Evolutionary conservation across 2,329 filamentous ascomycete species (phyloP).

Genomic region (Calonectria hawksworthii): DNA sequence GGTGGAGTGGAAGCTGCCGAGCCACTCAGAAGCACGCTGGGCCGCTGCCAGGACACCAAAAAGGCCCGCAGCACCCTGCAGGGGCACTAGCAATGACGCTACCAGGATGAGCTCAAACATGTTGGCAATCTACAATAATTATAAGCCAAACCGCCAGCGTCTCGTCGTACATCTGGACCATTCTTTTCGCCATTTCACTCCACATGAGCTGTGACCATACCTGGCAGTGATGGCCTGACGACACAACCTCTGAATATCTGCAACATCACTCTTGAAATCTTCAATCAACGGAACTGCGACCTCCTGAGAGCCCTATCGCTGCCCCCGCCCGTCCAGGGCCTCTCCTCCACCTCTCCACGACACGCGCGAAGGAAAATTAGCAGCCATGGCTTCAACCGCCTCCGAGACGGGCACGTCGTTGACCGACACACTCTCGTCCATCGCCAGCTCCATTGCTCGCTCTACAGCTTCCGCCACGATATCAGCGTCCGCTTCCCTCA

Average conservation of each 20-base stretch:
- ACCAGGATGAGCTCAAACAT: constrained; percentile 35
- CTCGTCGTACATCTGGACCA: constrained; percentile 12
- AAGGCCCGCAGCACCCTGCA: constrained; percentile 25
- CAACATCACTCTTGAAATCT: not conserved
- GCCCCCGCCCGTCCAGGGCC: constrained; percentile 34
- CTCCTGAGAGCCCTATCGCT: not conserved
- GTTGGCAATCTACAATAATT: constrained; percentile 31
- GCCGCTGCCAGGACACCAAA: not conserved
- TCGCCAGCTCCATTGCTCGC: constrained; percentile 30
- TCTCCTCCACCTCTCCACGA: constrained; percentile 1
- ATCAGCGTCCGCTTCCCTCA: constrained; percentile 28
- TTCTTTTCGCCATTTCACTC: constrained; percentile 8
- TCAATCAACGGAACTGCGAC: not conserved
- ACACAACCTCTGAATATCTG: constrained; percentile 22
- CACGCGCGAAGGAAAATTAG: not conserved
- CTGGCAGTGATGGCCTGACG: constrained; percentile 24
- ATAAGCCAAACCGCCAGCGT: constrained; percentile 34
- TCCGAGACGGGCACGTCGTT: constrained; percentile 31
- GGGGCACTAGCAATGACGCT: constrained; percentile 40
- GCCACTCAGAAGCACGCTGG: constrained; percentile 20
- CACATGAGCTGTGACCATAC: not conserved
- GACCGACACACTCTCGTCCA: constrained; percentile 37
- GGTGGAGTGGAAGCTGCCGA: constrained; percentile 4
- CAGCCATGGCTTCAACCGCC: constrained; percentile 25
- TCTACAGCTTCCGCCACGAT: constrained; percentile 32